Percentiles rank a stretch among this genome's conserved stretches.
These are phyloP conservation scores for Trichomonas tenax DNA, from an alignment of 208 protist genomes.

Conservation along the genomic window DNA sequence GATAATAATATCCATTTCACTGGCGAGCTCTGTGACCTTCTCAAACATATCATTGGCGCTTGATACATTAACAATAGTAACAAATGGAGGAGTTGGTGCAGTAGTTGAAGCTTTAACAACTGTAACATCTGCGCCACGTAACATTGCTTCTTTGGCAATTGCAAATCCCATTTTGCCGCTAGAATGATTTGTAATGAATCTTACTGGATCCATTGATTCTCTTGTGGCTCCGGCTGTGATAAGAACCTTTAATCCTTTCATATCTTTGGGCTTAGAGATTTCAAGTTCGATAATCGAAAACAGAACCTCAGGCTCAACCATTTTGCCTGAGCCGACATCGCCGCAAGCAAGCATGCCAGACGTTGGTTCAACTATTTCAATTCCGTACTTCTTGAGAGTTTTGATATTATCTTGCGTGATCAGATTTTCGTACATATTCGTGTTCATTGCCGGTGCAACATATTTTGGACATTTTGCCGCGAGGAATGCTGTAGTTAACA, in stretches of 20 bases:
- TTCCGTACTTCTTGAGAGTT: neutral
- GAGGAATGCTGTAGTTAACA: neutral
- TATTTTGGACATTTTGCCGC: neutral
- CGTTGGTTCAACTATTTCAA: neutral
- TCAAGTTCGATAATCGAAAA: neutral
- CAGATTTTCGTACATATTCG: neutral
- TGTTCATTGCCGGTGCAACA: neutral
- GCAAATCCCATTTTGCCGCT: neutral
- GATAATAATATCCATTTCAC: neutral
- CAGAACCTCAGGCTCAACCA: neutral
- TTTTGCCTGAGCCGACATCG: neutral
- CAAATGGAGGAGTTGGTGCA: neutral
- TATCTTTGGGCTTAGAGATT: neutral
- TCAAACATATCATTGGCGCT: neutral
- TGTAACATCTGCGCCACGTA: neutral
- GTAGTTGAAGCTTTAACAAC: neutral
- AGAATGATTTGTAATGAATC: neutral
- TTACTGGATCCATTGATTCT: neutral
- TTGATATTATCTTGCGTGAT: neutral
- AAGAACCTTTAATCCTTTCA: neutral
- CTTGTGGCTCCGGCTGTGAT: neutral
- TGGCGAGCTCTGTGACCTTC: too few species aligned
- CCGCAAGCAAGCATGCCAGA: neutral
- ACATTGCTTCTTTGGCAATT: neutral
- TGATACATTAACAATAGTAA: neutral